Percentiles rank a stretch among this genome's conserved stretches.
These are phyloP conservation scores for Solanum medicagineum DNA, from an alignment of 257 asterid species.

Conservation along the genomic window DNA sequence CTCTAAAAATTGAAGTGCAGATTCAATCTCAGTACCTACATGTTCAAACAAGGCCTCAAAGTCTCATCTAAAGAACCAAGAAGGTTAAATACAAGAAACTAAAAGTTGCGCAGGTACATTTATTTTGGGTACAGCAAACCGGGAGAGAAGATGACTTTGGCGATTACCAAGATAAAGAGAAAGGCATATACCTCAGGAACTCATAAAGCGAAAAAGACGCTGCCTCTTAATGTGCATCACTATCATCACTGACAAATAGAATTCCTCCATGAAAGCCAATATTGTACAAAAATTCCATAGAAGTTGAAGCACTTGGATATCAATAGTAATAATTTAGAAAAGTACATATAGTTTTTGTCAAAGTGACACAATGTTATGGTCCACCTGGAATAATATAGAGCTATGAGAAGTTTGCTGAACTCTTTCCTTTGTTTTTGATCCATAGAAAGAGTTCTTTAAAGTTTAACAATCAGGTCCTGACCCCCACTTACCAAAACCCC, in stretches of 20 bases:
- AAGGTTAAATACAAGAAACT: background rate
- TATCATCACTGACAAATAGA: background rate
- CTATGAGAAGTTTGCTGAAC: too few relatives aligned
- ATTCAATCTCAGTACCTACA: background rate
- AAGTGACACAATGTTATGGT: background rate
- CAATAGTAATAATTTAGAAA: background rate
- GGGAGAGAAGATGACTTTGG: background rate
- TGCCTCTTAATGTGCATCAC: background rate
- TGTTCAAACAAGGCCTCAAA: background rate
- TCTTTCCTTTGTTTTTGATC: too few relatives aligned
- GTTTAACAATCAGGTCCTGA: too few relatives aligned
- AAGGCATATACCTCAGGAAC: background rate
- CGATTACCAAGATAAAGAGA: background rate
- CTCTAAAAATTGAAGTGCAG: background rate
- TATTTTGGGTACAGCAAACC: background rate
- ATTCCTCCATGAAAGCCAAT: background rate
- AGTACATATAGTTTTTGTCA: background rate
- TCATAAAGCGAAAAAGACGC: background rate
- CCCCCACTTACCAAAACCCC: too few relatives aligned
- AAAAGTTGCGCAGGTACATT: background rate
- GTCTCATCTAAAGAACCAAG: background rate
- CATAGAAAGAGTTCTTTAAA: too few relatives aligned
- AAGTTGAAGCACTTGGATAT: background rate
- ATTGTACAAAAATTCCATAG: background rate
- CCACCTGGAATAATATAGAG: too few relatives aligned